Evolutionary conservation across 331 rosid genomes (phyloP).

Genomic region (Pyrus hybrid): DNA sequence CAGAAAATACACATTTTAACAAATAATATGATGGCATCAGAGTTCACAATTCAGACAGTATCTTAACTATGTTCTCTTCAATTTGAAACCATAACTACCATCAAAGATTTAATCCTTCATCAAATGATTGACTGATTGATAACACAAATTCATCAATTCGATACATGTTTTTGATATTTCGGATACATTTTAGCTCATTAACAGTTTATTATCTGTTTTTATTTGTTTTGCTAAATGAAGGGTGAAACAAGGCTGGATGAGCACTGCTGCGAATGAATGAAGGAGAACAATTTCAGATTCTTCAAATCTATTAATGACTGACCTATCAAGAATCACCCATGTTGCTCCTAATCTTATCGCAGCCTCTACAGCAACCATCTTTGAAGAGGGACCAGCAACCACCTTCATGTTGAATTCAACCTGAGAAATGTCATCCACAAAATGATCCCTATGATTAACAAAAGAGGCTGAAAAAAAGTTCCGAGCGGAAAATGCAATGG

Average conservation of each 20-base stretch:
- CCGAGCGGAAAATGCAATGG: background rate
- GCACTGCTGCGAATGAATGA: background rate
- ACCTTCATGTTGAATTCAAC: conserved; percentile 41
- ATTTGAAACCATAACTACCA: background rate
- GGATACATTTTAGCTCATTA: background rate
- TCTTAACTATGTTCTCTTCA: background rate
- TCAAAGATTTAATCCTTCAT: background rate
- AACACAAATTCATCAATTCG: background rate
- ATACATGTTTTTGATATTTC: background rate
- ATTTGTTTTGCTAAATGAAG: background rate
- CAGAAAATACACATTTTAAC: no score
- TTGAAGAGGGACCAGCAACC: conserved; percentile 34
- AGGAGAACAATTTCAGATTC: background rate
- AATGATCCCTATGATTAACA: background rate
- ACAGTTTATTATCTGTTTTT: background rate
- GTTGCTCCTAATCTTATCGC: conserved; percentile 34
- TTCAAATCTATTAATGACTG: background rate
- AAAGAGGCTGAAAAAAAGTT: background rate
- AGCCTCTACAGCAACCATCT: conserved; percentile 29
- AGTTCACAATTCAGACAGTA: background rate
- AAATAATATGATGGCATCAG: no score
- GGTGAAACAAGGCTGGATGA: background rate
- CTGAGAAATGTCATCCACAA: conserved; percentile 29
- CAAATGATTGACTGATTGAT: background rate
- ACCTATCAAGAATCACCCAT: conserved; percentile 70